phyloP scores from a whole-genome alignment of 495 filamentous ascomycete genomes.

The Ramalina intermedia region DNA sequence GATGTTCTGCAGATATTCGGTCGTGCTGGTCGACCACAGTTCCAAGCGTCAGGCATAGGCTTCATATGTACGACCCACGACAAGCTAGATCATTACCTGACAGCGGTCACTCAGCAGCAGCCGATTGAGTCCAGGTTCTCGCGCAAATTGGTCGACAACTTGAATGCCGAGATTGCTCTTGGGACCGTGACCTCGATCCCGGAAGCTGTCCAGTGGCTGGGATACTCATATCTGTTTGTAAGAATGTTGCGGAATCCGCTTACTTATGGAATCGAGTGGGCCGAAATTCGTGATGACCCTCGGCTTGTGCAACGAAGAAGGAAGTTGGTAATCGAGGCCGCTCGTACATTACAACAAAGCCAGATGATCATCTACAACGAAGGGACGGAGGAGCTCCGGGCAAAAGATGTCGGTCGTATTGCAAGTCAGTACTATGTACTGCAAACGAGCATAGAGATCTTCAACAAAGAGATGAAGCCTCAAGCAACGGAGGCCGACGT shows the following conservation, averaged over 20 bases:
- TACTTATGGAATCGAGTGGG: conserved; percentile 89
- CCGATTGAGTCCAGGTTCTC: conserved; percentile 94
- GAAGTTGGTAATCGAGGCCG: conserved; percentile 75
- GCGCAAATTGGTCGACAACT: conserved; percentile 78
- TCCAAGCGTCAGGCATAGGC: conserved; percentile 87
- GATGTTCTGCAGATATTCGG: conserved; percentile 98
- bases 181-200: conserved; percentile 91
- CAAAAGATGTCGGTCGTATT: conserved; percentile 91
- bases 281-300: conserved; percentile 79
- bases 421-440: conserved; percentile 94
- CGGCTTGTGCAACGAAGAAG: conserved; percentile 66
- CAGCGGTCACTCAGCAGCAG: conserved; percentile 84
- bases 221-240: conserved; percentile 94
- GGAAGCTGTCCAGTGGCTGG: conserved; percentile 91
- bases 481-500: conserved; percentile 75
- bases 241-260: conserved; percentile 87
- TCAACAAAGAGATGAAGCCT: conserved; percentile 82
- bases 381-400: conserved; percentile 70
- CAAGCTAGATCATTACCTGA: conserved; percentile 81
- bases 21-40: conserved; percentile 92
- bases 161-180: conserved; percentile 89
- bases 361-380: conserved; percentile 99
- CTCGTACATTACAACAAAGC: conserved; percentile 66
- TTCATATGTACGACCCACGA: conserved; percentile 94
- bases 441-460: conserved; percentile 84